Evolutionary conservation across 1,284 basidiomycete genomes (phyloP).

Genomic region (Austropuccinia psidii): DNA sequence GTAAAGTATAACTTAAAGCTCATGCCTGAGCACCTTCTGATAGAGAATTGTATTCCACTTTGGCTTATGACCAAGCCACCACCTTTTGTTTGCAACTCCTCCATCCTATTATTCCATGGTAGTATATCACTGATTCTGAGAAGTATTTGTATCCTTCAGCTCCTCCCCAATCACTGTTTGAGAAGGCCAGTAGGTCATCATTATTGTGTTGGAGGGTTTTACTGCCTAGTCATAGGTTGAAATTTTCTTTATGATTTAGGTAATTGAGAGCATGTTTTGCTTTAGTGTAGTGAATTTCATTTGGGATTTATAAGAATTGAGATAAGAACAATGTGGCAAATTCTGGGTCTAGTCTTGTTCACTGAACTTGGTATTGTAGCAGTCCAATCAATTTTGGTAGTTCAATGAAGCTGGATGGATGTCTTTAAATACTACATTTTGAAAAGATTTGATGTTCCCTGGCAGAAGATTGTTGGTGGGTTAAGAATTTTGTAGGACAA

Average conservation of each 20-base stretch:
- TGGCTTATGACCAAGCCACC: too few relatives aligned
- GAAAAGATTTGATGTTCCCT: background rate
- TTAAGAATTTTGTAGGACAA: background rate
- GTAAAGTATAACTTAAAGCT: too few relatives aligned
- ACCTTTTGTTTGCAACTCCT: too few relatives aligned
- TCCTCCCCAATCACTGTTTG: background rate
- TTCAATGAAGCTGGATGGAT: background rate
- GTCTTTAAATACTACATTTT: too few relatives aligned
- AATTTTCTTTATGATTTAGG: background rate
- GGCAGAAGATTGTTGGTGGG: background rate
- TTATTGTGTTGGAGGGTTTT: background rate
- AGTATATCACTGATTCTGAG: background rate
- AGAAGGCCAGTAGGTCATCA: background rate
- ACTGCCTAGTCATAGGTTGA: background rate
- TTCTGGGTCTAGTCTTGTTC: background rate
- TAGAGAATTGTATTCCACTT: too few relatives aligned
- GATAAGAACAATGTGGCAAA: too few relatives aligned
- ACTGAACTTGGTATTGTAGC: background rate
- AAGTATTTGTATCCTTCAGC: background rate
- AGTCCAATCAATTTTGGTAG: background rate
- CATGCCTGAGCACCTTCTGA: too few relatives aligned
- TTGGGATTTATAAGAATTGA: background rate
- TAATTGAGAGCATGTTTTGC: background rate
- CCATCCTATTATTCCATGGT: too few relatives aligned
- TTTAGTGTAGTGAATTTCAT: background rate